Evolutionary conservation across 2,329 filamentous ascomycete genomes (phyloP), one percentile per base, ranked within the genome.

Genomic region (Colletotrichum sp.): DNA sequence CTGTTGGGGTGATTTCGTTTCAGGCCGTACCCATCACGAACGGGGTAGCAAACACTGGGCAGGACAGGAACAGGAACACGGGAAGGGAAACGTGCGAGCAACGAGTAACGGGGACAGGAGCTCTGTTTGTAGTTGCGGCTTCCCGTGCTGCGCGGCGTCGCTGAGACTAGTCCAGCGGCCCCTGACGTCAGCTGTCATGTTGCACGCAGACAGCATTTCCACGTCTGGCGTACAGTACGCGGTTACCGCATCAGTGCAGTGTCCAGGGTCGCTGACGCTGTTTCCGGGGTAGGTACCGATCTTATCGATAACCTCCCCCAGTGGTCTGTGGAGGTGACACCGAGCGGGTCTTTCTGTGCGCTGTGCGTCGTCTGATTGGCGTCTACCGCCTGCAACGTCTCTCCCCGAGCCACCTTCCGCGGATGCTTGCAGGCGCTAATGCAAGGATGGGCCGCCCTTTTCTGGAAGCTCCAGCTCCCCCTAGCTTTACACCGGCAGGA

Each of bases 121-220:
- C 70, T 67, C 26, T 72, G 73, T 75, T 75, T 75, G 73, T 73
- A 75, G 73, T 73, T 62, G 72, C 64, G 60, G 66, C 71, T 66
- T 61, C 58, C 58, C 58, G 58, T 32, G 58, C 66, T 36, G 72
- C 43, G 43, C n/a, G 13, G 43, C 43, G 72, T 71, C 52, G 69
- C 69, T 56, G 62, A 70, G 69, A 70, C 56, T 48, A 70, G 30
- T 8, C 28, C 21, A 9, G 34, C 38, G 36, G 28, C 55, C 73
- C 62, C 73, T 73, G 73, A 73, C 69, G 69, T 73, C 73, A 75
- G 70, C 26, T 68, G 32, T 75, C 62, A 67, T 34, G 73, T 72
- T 55, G 69, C 62, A 72, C 73, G 18, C 69, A 56, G 64, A 61
- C 28, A 69, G 34, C 24, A 28, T 55, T 34, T 26, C n/a, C n/a